Base-by-base conservation (phyloP, 352 stramenopile genomes). In the Phytophthora litchii region DNA sequence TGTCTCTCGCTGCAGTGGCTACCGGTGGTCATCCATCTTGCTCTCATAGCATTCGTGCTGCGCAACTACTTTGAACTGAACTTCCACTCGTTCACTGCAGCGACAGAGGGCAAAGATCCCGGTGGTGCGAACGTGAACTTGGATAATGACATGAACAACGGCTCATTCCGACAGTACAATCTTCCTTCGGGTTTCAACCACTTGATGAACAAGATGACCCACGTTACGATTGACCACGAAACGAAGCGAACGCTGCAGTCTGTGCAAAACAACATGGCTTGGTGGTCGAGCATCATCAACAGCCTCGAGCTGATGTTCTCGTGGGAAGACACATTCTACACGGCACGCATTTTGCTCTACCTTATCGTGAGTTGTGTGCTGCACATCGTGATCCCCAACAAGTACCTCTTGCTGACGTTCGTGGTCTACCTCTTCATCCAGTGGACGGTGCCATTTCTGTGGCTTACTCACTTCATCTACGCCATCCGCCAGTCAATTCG, bases 181-280 rank as follows among this genome's bases (percentile, higher is more conserved):
- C 64, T 94, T 6, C 85, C 85, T 10, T 80, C 81, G 11, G 83
- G 85, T n/a, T 92, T 94, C 62, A 89, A 89, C 50, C 83, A 92
- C 52, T 54, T 94, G 41, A 94, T 92, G 81, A 92, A 94, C 77
- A 94, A 94, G 63, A 94, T 94, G 85, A 92, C 85, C 3, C 83
- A 92, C 52, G 83, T 94, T 21, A 94, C 81, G 19, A 89, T 92
- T 25, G 83, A 94, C 49, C 66, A 86, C 23, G 85, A 94, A 55
- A 94, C 85, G 20, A 90, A 91, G 63, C 76, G 78, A 31, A 91
- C 85, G 54, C 63, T 94, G 48, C 85, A 94, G 70, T 90, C 81
- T 0, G 81, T 94, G 49, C 85, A 94, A 60, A 94, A 94, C 70
- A 92, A 92, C 67, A 94, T 94, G 85, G 78, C 85, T 46, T 94